Evolutionary conservation across 345 rosid genomes (phyloP).

Genomic region (Hibiscus trionum): DNA sequence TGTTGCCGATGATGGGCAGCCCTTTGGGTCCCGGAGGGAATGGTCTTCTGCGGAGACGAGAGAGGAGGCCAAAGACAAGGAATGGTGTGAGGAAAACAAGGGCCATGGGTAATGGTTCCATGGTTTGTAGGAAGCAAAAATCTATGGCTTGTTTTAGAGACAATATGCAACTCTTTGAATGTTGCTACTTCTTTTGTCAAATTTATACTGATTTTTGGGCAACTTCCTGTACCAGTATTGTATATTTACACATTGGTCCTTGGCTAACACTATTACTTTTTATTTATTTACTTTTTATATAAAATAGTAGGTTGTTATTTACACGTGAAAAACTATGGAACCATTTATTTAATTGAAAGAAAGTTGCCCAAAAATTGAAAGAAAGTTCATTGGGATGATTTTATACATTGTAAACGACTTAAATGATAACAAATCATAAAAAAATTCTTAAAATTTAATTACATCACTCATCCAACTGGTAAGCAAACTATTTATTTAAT

Average conservation of each 20-base stretch:
- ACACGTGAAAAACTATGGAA: neutral
- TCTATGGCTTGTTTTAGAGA: constrained; percentile 20
- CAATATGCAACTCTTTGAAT: constrained; percentile 19
- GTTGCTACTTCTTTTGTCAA: constrained; percentile 19
- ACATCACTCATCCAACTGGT: no score
- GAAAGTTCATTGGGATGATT: no score
- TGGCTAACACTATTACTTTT: neutral
- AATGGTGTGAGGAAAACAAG: constrained; percentile 31
- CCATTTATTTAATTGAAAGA: no score
- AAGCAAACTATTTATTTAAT: no score
- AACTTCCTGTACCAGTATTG: neutral
- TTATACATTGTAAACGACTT: no score
- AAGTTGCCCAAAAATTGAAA: no score
- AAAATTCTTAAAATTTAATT: no score
- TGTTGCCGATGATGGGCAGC: constrained; percentile 73
- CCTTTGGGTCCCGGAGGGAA: constrained; percentile 94
- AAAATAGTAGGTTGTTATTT: neutral
- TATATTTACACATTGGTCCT: neutral
- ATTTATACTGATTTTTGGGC: constrained; percentile 15
- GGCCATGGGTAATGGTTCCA: constrained; percentile 23
- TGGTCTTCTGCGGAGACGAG: constrained; percentile 36
- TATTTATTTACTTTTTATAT: neutral
- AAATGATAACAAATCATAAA: no score
- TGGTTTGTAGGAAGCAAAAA: constrained; percentile 16
- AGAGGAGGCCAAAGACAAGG: constrained; percentile 27